Evolutionary conservation across 2,329 filamentous ascomycete species (phyloP).

Genomic region (Sclerotinia glacialis): DNA sequence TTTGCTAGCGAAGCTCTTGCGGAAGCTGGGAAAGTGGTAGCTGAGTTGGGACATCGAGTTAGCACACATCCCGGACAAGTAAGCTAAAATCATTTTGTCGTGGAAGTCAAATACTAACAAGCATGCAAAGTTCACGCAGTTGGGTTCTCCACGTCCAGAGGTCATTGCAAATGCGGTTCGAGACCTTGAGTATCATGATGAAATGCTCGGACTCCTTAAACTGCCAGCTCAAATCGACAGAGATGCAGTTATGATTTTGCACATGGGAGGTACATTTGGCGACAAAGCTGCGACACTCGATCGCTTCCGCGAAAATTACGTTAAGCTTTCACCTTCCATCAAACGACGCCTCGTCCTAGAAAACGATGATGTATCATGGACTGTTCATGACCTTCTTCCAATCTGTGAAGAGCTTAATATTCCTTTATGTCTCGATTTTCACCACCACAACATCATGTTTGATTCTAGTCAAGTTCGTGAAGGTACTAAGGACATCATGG

Average conservation of each 20-base stretch:
- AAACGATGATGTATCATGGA: slow-evolving; percentile 92
- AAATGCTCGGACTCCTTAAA: slow-evolving; percentile 74
- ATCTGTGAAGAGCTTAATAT: slow-evolving; percentile 94
- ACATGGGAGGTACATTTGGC: slow-evolving; percentile 88
- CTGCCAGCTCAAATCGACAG: slow-evolving; percentile 74
- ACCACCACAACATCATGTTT: slow-evolving; percentile 94
- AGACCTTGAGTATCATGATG: slow-evolving; percentile 84
- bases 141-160: slow-evolving; percentile 75
- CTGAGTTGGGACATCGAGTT: slow-evolving; percentile 75
- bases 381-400: slow-evolving; percentile 85
- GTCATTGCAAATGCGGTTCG: slow-evolving; percentile 76
- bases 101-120: background rate
- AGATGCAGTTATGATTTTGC: slow-evolving; percentile 91
- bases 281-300: slow-evolving; percentile 57
- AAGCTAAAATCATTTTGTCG: background rate
- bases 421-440: slow-evolving; percentile 85
- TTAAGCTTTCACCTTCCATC: slow-evolving; percentile 61
- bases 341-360: slow-evolving; percentile 84
- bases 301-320: slow-evolving; percentile 53
- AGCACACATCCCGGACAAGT: slow-evolving; percentile 83
- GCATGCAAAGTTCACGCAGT: slow-evolving; percentile 67
- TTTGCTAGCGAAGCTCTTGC: slow-evolving; percentile 78
- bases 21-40: slow-evolving; percentile 73
- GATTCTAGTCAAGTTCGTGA: slow-evolving; percentile 71
- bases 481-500: slow-evolving; percentile 77